phyloP scores from a whole-genome alignment of 2,329 filamentous ascomycete species.

The Penicillium italicum region DNA sequence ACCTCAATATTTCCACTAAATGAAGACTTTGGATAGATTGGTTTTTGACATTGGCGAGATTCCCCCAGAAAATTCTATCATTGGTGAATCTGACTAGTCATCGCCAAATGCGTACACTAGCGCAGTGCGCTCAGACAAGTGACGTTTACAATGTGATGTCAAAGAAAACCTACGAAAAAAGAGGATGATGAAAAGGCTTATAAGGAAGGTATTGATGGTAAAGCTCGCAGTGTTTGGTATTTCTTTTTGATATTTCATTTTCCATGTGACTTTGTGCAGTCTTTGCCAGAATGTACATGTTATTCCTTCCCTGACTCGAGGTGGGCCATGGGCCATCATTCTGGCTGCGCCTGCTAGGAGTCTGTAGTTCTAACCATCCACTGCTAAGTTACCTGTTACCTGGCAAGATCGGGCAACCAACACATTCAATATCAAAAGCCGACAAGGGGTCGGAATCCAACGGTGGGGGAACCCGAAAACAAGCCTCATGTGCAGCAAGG shows the following conservation, averaged over 20 bases:
- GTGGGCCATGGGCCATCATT: not conserved
- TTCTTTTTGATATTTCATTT: not conserved
- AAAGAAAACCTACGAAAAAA: too few species aligned
- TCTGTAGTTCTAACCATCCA: not conserved
- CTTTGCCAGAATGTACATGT: not conserved
- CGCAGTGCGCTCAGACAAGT: not conserved
- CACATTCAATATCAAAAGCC: not conserved
- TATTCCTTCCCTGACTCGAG: not conserved
- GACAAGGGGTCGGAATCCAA: not conserved
- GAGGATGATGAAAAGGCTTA: too few species aligned
- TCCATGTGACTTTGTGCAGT: not conserved
- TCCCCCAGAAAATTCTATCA: not conserved
- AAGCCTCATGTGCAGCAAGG: slow-evolving; percentile 4
- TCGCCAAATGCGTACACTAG: not conserved
- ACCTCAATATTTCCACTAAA: not conserved
- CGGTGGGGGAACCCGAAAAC: not conserved
- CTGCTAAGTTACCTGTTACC: not conserved
- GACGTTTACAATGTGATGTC: not conserved
- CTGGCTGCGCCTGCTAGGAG: not conserved
- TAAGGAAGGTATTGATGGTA: not conserved
- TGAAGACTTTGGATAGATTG: not conserved
- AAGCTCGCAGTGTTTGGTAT: not conserved
- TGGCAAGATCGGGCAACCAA: not conserved
- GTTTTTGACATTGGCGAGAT: not conserved
- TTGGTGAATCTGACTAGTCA: not conserved